Base-by-base conservation (phyloP, 2,329 filamentous ascomycete species). In the Penicillium hordei region DNA sequence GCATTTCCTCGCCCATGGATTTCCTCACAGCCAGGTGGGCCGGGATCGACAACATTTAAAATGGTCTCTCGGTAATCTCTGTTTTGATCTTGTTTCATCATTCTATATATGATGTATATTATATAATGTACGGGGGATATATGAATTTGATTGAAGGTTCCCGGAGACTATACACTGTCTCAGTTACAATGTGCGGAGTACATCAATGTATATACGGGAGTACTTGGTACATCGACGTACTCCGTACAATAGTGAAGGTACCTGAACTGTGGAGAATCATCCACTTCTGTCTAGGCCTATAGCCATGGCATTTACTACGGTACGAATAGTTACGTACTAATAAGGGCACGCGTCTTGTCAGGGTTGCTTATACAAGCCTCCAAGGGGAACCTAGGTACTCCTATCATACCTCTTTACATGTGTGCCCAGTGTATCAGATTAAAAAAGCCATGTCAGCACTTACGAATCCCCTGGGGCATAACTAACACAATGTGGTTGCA, bases 31-130 rank as follows among this genome's bases (percentile, higher is more conserved):
- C 43, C 39, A 34, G 49, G 63, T 66, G 63, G 63, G 58, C 54
- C 61, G 27, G 6, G 64, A 66, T 65, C 61, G 63, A 63, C 62
- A 50, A 29, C 19, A 10, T 58, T 36, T 17, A 34, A 53, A 60
- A 62, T 56, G 44, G 19, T n/a, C n/a, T n/a, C 34, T n/a, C 45
- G 33, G 39, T 48, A 49, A 42, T 44, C 44, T 54, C 27, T 43
- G 23, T 27, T 34, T 48, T 25, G 36, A 21, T 43, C 40, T 19
- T 17, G 36, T 46, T 38, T 55, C 48, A 15, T 52, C 48, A 56
- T 65, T 61, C 55, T 60, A 61, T 60, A 54, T 65, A 31, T 13
- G 29, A 13, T 13, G 10, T 5, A 31, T 31, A 12, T 13, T n/a
- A n/a, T n/a, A n/a, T n/a, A n/a, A n/a, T n/a, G n/a, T n/a, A n/a